Evolutionary conservation across 108 stramenopile species (phyloP).

Genomic region (Aurantiochytrium sp.): DNA sequence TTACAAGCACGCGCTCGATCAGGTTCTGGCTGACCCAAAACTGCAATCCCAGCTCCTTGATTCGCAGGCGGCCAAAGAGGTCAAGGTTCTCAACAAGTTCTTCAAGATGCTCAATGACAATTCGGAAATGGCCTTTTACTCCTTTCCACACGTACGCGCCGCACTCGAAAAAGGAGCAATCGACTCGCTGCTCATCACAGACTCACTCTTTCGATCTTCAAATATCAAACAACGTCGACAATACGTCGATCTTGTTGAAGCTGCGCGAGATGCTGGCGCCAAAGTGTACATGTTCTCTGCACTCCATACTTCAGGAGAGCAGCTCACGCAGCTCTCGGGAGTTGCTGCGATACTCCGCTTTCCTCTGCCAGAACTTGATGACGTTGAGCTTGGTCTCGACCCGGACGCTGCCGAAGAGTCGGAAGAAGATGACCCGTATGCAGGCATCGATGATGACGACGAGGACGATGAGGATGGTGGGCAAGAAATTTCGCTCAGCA

Average conservation of each 20-base stretch:
- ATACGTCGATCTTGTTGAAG: constrained; percentile 81
- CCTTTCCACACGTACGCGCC: constrained; percentile 59
- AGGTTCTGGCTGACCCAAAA: constrained; percentile 73
- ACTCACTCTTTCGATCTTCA: constrained; percentile 77
- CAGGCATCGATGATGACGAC: neutral
- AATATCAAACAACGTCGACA: constrained; percentile 60
- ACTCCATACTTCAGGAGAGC: constrained; percentile 86
- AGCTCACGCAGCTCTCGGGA: constrained; percentile 79
- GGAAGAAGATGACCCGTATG: neutral
- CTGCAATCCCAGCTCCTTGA: constrained; percentile 70
- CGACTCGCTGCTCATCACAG: constrained; percentile 80
- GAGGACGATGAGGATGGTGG: neutral
- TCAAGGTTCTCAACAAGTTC: constrained; percentile 74
- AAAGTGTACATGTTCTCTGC: constrained; percentile 72
- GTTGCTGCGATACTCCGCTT: constrained; percentile 86
- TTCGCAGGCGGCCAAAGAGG: constrained; percentile 77
- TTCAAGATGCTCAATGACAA: constrained; percentile 77
- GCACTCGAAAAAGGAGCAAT: constrained; percentile 80
- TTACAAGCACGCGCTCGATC: constrained; percentile 87
- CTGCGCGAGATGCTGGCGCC: constrained; percentile 72
- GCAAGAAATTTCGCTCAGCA: neutral
- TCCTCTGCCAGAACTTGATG: constrained; percentile 69
- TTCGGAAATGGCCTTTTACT: constrained; percentile 83
- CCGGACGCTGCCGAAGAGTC: neutral
- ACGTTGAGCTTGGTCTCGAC: neutral